A percentile compares a stretch with the other conserved stretches of the same genome.
Evolutionary conservation across 345 rosid species (phyloP).

Genomic region (Psidium guajava): DNA sequence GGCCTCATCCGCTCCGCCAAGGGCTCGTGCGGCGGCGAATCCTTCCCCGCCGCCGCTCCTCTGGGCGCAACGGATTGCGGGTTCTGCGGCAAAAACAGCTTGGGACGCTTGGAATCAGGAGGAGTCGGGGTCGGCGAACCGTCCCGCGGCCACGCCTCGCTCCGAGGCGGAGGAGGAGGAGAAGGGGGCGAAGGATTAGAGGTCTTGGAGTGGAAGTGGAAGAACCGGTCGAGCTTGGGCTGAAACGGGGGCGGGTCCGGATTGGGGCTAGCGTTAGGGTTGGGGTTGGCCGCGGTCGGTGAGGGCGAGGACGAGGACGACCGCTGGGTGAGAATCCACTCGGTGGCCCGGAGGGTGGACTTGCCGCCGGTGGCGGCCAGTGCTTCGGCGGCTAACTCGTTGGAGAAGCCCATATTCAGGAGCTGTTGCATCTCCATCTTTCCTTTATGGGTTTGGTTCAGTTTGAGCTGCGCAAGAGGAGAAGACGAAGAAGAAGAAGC

Average conservation of each 20-base stretch:
- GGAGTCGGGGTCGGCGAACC: neutral
- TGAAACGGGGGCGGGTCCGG: conserved; percentile 12
- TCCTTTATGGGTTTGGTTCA: neutral
- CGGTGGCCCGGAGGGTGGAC: conserved; percentile 47
- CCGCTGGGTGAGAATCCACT: conserved; percentile 45
- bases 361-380: conserved; percentile 55
- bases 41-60: neutral
- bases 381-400: conserved; percentile 44
- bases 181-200: neutral
- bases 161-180: neutral
- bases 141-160: neutral
- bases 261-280: neutral
- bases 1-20: conserved; percentile 84
- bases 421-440: conserved; percentile 49
- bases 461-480: neutral
- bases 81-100: neutral
- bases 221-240: conserved; percentile 55
- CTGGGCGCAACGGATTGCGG: neutral
- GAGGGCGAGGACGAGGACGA: neutral
- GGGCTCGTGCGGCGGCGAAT: conserved; percentile 19
- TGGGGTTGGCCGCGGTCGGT: neutral
- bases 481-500: neutral
- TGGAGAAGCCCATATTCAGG: conserved; percentile 44
- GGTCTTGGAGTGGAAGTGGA: conserved; percentile 30
- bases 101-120: conserved; percentile 22